Percentiles rank a stretch among this genome's conserved stretches.
Conservation (phyloP, 2,329 filamentous ascomycete genomes). For the Orbilia quercus region DNA sequence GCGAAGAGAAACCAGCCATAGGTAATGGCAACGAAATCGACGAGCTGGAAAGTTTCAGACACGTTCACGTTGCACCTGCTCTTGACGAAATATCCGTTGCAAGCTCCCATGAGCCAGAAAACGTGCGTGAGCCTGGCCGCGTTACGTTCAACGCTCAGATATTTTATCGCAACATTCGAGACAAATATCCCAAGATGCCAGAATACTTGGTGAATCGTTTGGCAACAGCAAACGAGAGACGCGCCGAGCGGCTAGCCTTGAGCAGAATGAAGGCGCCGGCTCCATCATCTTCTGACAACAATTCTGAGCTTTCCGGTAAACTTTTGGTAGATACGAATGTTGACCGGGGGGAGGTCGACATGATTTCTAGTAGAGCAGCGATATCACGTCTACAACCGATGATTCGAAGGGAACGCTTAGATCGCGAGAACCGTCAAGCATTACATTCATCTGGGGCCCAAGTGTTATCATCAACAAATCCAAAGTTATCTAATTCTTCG, state of each 20-base stretch:
- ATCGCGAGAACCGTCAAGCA: too few species aligned
- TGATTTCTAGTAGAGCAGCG: too few species aligned
- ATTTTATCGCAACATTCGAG: slow-evolving; percentile 7
- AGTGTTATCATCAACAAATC: background rate
- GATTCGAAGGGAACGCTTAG: too few species aligned
- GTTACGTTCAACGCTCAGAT: background rate
- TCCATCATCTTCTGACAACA: too few species aligned
- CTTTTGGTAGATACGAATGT: too few species aligned
- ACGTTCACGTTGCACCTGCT: background rate
- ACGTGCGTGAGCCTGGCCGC: background rate
- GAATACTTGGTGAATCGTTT: background rate
- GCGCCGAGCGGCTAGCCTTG: background rate
- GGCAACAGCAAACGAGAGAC: slow-evolving; percentile 8
- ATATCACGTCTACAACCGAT: too few species aligned
- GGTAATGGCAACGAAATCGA: background rate
- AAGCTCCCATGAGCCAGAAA: background rate
- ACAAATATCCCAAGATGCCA: slow-evolving; percentile 2
- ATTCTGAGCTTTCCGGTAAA: too few species aligned
- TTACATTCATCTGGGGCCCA: background rate
- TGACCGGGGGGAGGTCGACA: too few species aligned
- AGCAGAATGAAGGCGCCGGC: background rate
- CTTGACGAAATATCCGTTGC: background rate
- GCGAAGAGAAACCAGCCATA: background rate
- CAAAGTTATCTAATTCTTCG: too few species aligned
- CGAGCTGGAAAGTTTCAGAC: background rate